Base-by-base conservation (phyloP, 768 basidiomycete species). In the Tephrocybe sp. region DNA sequence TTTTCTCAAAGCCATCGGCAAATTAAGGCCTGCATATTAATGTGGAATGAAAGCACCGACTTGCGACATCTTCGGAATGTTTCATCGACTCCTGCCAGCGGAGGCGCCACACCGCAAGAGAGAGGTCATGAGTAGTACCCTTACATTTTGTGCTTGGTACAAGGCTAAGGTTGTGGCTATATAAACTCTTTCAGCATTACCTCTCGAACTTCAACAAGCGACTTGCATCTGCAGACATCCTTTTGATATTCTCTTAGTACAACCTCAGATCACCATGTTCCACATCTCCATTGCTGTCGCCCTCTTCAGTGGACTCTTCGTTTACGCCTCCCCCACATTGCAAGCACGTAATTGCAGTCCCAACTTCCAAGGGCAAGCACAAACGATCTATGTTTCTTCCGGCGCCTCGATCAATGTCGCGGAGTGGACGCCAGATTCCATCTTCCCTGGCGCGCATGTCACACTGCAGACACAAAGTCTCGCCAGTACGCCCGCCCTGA, bases 281-380 rank as follows among this genome's bases (percentile, higher is more conserved):
- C 26, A 7, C 26, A 26, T 26, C 26, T 7, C 26, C 26, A 26
- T 26, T 26, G 26, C 7, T 7, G 3, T 26, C 26, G 26, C 26
- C 26, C 26, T 26, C 26, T 26, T 26, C 75, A 32, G 62, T 67
- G 39, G 38, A 67, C 64, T 14, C 17, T 17, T 34, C 55, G 10
- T 31, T 38, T 31, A 36, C 67, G 63, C 13, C 14, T 11, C 39
- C 39, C 30, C 39, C 39, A 13, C 51, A 47, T 32, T 19, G 16
- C 36, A 26, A 51, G 26, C 26, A 7, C 26, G 26, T 1, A 26
- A 12, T 57, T 16, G 59, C 30, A 54, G 39, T 16, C 47, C 51
- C 5, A 48, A 48, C 35, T 51, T 55, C 23, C 49, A 54, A 41
- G 52, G 51, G 8, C 45, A 48, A 10, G 36, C 45, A 14, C 46